Percentiles rank a stretch among this genome's conserved stretches.
Conservation (phyloP, 1,139 yeast genomes). For the Debaryomyces sp. region DNA sequence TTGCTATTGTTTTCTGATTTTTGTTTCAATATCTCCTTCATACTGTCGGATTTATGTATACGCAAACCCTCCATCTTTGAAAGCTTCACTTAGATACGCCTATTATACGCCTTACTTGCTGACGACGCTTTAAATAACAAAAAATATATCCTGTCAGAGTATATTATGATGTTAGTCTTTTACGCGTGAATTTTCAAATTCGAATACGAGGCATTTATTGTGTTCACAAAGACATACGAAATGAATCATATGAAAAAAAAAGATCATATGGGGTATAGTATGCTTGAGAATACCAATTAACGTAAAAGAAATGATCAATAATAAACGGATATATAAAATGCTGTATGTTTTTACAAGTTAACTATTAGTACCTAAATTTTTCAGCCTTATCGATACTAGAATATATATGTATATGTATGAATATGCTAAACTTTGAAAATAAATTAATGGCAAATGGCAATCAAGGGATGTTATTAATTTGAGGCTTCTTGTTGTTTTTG, state of each 20-base stretch:
- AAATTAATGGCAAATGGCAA: background rate
- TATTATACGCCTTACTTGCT: background rate
- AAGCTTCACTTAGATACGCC: background rate
- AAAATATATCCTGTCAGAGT: background rate
- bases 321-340: background rate
- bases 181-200: conserved; percentile 4
- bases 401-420: background rate
- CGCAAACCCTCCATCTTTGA: conserved; percentile 3
- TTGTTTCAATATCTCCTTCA: conserved; percentile 1
- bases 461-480: background rate
- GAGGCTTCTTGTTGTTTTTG: conserved; percentile 11
- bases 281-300: background rate
- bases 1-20: background rate
- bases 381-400: background rate
- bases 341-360: background rate
- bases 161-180: background rate
- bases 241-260: background rate
- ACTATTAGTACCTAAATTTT: background rate
- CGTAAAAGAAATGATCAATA: background rate
- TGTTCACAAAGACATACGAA: conserved; percentile 1
- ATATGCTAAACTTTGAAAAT: conserved; percentile 1
- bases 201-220: background rate
- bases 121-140: background rate
- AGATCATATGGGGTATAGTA: background rate
- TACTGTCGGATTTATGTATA: conserved; percentile 3